Base-by-base conservation (phyloP, 495 filamentous ascomycete species). In the Penicillium cataractarum region DNA sequence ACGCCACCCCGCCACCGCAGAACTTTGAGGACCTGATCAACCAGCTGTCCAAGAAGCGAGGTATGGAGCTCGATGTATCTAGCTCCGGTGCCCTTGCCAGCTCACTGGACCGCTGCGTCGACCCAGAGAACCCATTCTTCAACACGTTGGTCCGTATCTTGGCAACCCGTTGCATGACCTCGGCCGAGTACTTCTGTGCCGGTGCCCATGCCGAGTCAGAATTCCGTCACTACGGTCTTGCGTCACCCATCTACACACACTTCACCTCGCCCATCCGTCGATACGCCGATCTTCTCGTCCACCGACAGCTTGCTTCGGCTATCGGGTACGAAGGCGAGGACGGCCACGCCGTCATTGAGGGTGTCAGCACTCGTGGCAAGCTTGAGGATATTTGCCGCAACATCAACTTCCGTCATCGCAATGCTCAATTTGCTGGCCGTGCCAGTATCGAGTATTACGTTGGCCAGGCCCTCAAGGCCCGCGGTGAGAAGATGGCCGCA, bases 141-240 rank as follows among this genome's bases (percentile, higher is more conserved):
- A 99, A 99, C 83, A 98, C 94, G 22, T 87, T 99, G 13, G 85
- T 98, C 70, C 92, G 95, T 65, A 97, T 99, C 78, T 86, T 99
- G 77, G 95, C 95, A 9, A 99, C 96, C 12, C 88, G 95, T 31
- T 99, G 95, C 86, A 98, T 99, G 96, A 96, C 96, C 80, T 93
- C 93, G 33, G 95, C 95, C 60, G 96, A 98, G 76, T 99, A 99
- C 81, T 98, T 98, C 79, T 93, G 90, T 77, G 87, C 92, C 0
- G 95, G 95, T 62, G 93, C 92, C 2, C 92, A 97, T 71, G 86
- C 92, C 0, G 93, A 94, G 72, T 87, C 92, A 1, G 95, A 98
- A 65, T 99, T 96, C 85, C 86, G 93, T 33, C 95, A 99, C 75
- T 99, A 99, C 76, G 96, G 95, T 60, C 84, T 99, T 3, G 95